Evolutionary conservation across 768 basidiomycete genomes (phyloP), one percentile per base, ranked within the genome.

Genomic region (Ramaria sp.): DNA sequence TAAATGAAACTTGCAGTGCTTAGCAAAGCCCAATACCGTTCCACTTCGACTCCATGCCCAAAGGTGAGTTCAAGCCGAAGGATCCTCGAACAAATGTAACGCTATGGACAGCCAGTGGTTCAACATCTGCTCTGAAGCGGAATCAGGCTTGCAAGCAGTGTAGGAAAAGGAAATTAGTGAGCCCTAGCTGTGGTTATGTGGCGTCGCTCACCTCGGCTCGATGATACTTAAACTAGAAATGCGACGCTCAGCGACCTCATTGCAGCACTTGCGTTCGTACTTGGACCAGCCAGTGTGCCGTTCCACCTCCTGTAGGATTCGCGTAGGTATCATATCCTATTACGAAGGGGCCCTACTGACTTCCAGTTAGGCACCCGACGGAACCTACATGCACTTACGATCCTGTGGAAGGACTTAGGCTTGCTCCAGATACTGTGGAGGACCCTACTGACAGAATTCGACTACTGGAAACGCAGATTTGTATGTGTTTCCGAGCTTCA

Each of bases 301-400:
- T 91, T 33, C 89, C 89, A 7, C 85, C 90, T 7, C 89, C 89
- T 49, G 79, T 84, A 27, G 89, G 90, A 63, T 91, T 89, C 71
- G 83, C 83, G 88, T 90, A 65, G 68, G 86, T 72, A 37, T 53
- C 4, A 5, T 52, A 27, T 47, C n/a, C 55, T 19, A 22, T 54
- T 19, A 30, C 27, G 20, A 31, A 48, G 51, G 42, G 22, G 51
- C 27, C 49, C 47, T 62, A 50, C 59, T 41, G 52, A 51, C 58
- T 54, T 19, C 49, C 33, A 50, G 60, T 20, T 63, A 90, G 88
- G 22, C 89, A 92, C 69, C 90, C 90, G n/a, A 73, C 79, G 10
- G 88, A 90, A 67, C 89, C 89, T 7, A 84, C 86, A 64, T 92
- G 89, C 63, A 80, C 80, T 10, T 92, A 92, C 67, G 89, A 92